phyloP scores from a whole-genome alignment of 148 eudicot species.

The Limonium bicolor region DNA sequence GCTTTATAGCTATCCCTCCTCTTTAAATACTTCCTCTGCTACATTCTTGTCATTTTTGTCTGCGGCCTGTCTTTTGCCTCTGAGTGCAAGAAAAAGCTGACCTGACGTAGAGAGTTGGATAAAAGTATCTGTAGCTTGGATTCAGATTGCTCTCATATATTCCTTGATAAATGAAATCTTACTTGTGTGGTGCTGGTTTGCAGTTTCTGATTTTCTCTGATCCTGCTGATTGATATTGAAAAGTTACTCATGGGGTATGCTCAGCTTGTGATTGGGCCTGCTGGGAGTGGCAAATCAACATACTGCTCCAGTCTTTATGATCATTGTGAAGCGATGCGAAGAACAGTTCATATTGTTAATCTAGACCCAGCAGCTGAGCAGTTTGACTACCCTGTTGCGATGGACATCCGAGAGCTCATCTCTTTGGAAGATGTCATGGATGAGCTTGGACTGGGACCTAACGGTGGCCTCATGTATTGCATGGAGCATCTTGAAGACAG shows the following conservation, averaged over 20 bases:
- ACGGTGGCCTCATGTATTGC: conserved; percentile 86
- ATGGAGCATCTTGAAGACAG: conserved; percentile 95
- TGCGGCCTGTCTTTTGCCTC: too few relatives aligned
- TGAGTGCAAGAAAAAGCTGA: too few relatives aligned
- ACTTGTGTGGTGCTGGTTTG: too few relatives aligned
- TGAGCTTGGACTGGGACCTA: conserved; percentile 84
- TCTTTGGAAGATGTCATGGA: conserved; percentile 95
- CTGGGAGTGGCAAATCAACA: conserved; percentile 89
- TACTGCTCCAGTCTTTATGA: conserved; percentile 78
- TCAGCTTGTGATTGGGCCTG: conserved; percentile 74
- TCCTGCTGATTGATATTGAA: neutral
- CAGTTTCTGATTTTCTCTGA: too few relatives aligned
- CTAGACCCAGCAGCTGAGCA: conserved; percentile 94
- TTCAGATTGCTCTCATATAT: too few relatives aligned
- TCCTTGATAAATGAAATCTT: too few relatives aligned
- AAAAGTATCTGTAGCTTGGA: too few relatives aligned
- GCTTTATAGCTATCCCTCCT: too few relatives aligned
- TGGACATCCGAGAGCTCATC: conserved; percentile 74
- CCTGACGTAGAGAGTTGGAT: too few relatives aligned
- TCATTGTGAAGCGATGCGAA: conserved; percentile 58
- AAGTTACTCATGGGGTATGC: conserved; percentile 55
- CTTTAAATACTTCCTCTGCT: too few relatives aligned
- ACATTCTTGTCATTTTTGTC: too few relatives aligned
- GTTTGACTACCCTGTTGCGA: conserved; percentile 89
- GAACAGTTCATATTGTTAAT: conserved; percentile 63